Conservation (phyloP, 169 alveolate species). For the Theileria equi region DNA sequence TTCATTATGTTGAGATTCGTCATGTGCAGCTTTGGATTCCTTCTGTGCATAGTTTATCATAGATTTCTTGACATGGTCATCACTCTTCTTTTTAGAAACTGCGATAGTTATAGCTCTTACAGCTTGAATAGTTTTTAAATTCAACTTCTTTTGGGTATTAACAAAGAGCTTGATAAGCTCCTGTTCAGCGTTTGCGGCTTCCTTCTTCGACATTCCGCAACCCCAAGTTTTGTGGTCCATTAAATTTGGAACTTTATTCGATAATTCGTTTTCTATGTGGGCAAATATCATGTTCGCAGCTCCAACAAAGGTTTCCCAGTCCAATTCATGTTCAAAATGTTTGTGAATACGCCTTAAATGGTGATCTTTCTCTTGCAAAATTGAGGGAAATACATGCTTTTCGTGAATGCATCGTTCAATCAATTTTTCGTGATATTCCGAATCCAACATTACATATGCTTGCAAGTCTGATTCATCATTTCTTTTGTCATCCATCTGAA, state of each 20-base stretch:
- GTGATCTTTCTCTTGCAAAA: conserved; percentile 47
- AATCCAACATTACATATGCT: conserved; percentile 58
- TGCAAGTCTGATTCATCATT: conserved; percentile 35
- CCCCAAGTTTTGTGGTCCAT: conserved; percentile 62
- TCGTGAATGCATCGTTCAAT: conserved; percentile 29
- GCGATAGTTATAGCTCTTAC: conserved; percentile 9
- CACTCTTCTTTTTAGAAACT: conserved; percentile 22
- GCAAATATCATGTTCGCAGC: conserved; percentile 54
- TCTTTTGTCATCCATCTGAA: conserved; percentile 36
- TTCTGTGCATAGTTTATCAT: conserved; percentile 33
- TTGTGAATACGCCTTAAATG: conserved; percentile 34
- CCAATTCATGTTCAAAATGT: conserved; percentile 40
- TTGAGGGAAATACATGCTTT: conserved; percentile 52
- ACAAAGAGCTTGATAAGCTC: conserved; percentile 41
- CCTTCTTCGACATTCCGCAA: conserved; percentile 17
- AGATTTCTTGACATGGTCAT: conserved; percentile 23
- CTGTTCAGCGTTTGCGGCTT: conserved; percentile 50
- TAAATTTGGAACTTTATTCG: conserved; percentile 25
- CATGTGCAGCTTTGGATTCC: conserved; percentile 59
- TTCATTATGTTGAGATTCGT: conserved; percentile 30
- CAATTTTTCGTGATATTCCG: conserved; percentile 43
- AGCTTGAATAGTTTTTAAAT: conserved; percentile 38
- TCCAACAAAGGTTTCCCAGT: conserved; percentile 54
- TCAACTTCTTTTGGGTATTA: conserved; percentile 50
- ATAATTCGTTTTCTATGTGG: conserved; percentile 38